A percentile compares a stretch with the other conserved stretches of the same genome.
Evolutionary conservation across 1,284 basidiomycete genomes (phyloP).

Genomic region (Calocybe gambosa): DNA sequence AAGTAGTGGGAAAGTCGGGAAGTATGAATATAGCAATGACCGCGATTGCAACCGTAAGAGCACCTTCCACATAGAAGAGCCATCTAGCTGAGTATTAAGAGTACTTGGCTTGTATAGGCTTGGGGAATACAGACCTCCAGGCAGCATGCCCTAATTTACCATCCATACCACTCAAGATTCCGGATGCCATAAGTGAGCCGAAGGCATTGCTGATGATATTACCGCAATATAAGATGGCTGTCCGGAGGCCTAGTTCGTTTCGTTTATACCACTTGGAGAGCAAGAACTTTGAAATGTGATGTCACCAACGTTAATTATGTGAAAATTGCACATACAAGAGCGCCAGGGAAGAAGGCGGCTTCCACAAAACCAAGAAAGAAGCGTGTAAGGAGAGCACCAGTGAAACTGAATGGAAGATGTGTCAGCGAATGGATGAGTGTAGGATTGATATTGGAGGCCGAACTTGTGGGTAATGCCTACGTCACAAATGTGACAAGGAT

Average conservation of each 20-base stretch:
- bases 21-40: slow-evolving; percentile 59
- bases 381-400: slow-evolving; percentile 64
- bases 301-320: no score
- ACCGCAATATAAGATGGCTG: slow-evolving; percentile 68
- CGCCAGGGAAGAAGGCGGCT: slow-evolving; percentile 73
- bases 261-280: slow-evolving; percentile 72
- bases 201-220: slow-evolving; percentile 80
- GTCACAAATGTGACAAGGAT: slow-evolving; percentile 3
- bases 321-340: slow-evolving; percentile 30
- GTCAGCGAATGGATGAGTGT: no score
- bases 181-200: slow-evolving; percentile 74
- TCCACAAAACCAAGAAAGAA: slow-evolving; percentile 73
- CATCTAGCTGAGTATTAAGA: slow-evolving; percentile 28
- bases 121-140: slow-evolving; percentile 49
- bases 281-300: slow-evolving; percentile 33
- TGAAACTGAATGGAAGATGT: slow-evolving; percentile 39
- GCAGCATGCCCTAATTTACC: slow-evolving; percentile 64
- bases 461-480: slow-evolving; percentile 53
- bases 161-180: slow-evolving; percentile 66
- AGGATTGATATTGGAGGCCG: slow-evolving; percentile 11
- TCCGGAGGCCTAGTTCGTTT: slow-evolving; percentile 64
- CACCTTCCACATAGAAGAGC: slow-evolving; percentile 76
- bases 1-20: slow-evolving; percentile 68
- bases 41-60: slow-evolving; percentile 59
- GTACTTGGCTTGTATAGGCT: not conserved